These are phyloP conservation scores for Clathrus columnatus DNA, from an alignment of 768 basidiomycete genomes.

Conservation along the genomic window DNA sequence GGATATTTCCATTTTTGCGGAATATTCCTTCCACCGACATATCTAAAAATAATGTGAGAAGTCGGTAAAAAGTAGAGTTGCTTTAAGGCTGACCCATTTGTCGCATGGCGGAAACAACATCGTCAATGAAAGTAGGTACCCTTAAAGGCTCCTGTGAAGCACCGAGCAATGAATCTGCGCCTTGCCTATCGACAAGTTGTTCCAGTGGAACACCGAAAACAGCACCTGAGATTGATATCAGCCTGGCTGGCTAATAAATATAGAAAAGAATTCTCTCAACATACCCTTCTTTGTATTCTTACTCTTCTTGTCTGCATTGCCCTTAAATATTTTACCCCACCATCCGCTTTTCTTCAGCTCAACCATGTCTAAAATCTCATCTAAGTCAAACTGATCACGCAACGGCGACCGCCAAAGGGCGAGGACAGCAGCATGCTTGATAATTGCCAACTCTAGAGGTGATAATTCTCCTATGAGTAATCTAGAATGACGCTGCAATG, in stretches of 20 bases:
- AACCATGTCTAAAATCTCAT: conserved; percentile 88
- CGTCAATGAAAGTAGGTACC: conserved; percentile 96
- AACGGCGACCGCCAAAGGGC: conserved; percentile 70
- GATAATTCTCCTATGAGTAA: conserved; percentile 81
- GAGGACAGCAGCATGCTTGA: conserved; percentile 86
- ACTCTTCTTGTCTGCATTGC: conserved; percentile 75
- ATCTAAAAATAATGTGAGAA: conserved; percentile 41
- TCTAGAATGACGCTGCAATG: conserved; percentile 65
- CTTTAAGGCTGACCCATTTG: conserved; percentile 77
- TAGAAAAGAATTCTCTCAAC: conserved; percentile 12
- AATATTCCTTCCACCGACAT: conserved; percentile 99
- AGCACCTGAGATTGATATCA: conserved; percentile 40
- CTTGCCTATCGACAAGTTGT: conserved; percentile 85
- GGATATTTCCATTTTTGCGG: conserved; percentile 95
- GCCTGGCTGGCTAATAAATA: not conserved
- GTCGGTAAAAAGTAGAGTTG: not conserved
- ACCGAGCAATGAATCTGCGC: conserved; percentile 90
- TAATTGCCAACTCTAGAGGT: conserved; percentile 76
- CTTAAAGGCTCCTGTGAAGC: conserved; percentile 76
- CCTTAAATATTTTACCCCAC: conserved; percentile 94
- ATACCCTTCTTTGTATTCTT: conserved; percentile 52
- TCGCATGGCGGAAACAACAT: conserved; percentile 95
- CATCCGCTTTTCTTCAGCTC: conserved; percentile 90
- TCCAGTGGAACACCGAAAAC: conserved; percentile 93
- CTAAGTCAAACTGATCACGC: conserved; percentile 76